Evolutionary conservation across 441 rosid species (phyloP), one percentile per base, ranked within the genome.

Genomic region (Eugenia klotzschiana): DNA sequence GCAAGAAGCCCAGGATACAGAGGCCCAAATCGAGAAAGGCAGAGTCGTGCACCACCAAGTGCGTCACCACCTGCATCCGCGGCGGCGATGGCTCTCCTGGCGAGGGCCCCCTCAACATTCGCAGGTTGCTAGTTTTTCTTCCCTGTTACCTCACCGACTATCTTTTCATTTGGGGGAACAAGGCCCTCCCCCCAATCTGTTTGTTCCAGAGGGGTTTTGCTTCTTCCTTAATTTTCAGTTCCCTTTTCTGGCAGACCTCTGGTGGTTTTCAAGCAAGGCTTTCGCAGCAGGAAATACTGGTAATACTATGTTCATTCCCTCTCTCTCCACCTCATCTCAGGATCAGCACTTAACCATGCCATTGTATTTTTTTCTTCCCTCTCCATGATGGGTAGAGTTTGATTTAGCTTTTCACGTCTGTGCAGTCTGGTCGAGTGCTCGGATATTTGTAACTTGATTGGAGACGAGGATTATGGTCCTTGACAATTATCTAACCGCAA

Each of bases 391-490:
- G 46, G 9, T 69, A 10, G 46, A 20, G 46, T 22, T 49, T 82
- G 29, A 40, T 74, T 40, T 43, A 60, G 43, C 29, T 43, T 51
- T 80, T 16, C 10, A 57, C 52, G 13, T 55, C 51, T n/a, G 29
- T 90, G 89, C 93, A 96, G 98, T 87, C 87, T 95, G 93, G 96
- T 95, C 86, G 98, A 95, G 87, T 96, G 99, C 87, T 95, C 95
- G 0, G 98, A 95, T 83, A 96, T 93, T 14, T 96, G 99, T 87
- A 96, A 94, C 87, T 87, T 96, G 89, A 93, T 96, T 80, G 93
- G 94, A 80, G 95, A 95, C 85, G 91, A 89, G 77, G 98, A 94
- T 64, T 90, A 91, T 82, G 97, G 94, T 86, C 94, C 97, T 40
- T 94, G 87, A 92, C 77, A 37, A 37, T 37, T 46, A 37, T 69